Base-by-base conservation (phyloP, 2,329 filamentous ascomycete genomes). In the Fusarium pseudocircinatum region DNA sequence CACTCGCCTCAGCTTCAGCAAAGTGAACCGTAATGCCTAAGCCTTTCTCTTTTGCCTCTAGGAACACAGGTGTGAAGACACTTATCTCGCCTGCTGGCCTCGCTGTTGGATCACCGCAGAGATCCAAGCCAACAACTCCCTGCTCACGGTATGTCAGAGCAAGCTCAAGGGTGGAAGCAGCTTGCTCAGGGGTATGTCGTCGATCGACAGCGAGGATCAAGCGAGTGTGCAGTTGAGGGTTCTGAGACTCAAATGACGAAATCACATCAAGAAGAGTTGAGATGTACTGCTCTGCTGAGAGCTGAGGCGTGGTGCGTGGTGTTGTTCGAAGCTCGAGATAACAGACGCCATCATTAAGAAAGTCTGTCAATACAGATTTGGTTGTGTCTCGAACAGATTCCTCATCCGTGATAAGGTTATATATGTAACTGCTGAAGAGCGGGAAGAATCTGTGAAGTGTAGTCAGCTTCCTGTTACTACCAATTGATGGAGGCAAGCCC, bases 281-380 rank as follows among this genome's bases (percentile, higher is more conserved):
- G 37, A 96, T 85, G 80, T 96, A 96, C 60, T 85, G 84, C 8
- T 87, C 86, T 70, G 90, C 90, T 30, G 90, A 88, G 43, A 94
- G 83, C 1, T 81, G 79, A 7, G 87, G 84, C 39, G 92, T 88
- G 4, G 87, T 86, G 60, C 94, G 89, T 2, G 94, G 94, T 3
- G 93, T 96, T 2, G 94, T 96, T 47, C 94, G 90, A 30, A 96
- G 87, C 80, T 97, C 94, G 18, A 95, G 86, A 78, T 96, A 96
- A 63, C 89, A 86, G 22, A 96, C 91, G 40, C 93, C 92, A 78
- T 96, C 94, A 32, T 81, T 80, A 57, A 88, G 85, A 77, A 96
- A 97, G 75, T 90, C 87, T 26, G 83, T 69, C 12, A 94, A 85
- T 49, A 95, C 93, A 10, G 88, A 86, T 46, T 82, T 84, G 2